A percentile compares a stretch with the other conserved stretches of the same genome.
Evolutionary conservation across 768 basidiomycete genomes (phyloP).

Genomic region (Macrolepiota albuminosa): DNA sequence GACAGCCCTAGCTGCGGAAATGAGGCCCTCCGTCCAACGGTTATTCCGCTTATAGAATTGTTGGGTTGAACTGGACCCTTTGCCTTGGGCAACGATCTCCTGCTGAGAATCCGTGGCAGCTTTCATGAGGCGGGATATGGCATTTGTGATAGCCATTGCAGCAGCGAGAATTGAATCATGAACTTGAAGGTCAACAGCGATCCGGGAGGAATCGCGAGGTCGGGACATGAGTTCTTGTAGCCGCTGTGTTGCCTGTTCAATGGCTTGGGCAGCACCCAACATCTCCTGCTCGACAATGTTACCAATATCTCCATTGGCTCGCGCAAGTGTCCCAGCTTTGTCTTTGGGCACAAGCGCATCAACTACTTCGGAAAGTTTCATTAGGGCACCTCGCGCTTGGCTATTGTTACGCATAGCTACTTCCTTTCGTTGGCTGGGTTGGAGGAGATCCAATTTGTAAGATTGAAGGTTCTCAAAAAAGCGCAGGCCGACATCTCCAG

Average conservation of each 20-base stretch:
- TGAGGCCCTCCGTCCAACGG: conserved; percentile 98
- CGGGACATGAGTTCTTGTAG: conserved; percentile 89
- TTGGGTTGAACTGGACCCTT: conserved; percentile 85
- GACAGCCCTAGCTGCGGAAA: conserved; percentile 96
- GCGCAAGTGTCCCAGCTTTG: conserved; percentile 61
- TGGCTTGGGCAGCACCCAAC: conserved; percentile 87
- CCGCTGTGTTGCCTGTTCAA: conserved; percentile 88
- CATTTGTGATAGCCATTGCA: conserved; percentile 92
- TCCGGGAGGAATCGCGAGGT: conserved; percentile 82
- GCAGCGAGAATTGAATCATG: conserved; percentile 96
- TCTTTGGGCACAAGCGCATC: conserved; percentile 86
- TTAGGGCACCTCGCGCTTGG: conserved; percentile 76
- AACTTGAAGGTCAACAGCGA: conserved; percentile 89
- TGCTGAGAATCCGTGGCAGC: conserved; percentile 98
- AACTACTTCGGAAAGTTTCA: conserved; percentile 82
- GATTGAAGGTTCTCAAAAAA: conserved; percentile 97
- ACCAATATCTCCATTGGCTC: conserved; percentile 89
- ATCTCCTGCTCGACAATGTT: conserved; percentile 97
- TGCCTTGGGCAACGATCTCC: conserved; percentile 95
- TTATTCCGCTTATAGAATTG: conserved; percentile 99
- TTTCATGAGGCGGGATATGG: conserved; percentile 90
- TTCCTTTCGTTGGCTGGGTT: conserved; percentile 72
- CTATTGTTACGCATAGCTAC: conserved; percentile 87
- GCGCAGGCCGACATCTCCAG: conserved; percentile 85
- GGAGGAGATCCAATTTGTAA: conserved; percentile 83